These are phyloP conservation scores for Pythium dissimile DNA, from an alignment of 352 stramenopile species.

Conservation along the genomic window DNA sequence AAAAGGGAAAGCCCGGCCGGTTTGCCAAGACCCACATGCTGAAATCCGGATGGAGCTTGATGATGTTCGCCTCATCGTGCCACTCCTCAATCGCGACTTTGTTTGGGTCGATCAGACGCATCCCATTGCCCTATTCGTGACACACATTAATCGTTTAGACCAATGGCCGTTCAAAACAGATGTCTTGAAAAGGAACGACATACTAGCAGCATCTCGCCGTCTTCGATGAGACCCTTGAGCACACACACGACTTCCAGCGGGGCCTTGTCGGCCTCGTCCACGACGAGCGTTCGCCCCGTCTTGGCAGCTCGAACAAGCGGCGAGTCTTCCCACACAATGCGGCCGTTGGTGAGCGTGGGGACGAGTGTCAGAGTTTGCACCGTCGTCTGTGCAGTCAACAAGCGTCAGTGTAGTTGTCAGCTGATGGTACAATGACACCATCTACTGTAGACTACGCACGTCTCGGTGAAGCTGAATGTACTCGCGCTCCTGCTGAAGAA, in stretches of 20 bases:
- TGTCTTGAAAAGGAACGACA: too few relatives aligned
- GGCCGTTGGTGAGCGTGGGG: slow-evolving; percentile 85
- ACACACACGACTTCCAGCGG: slow-evolving; percentile 93
- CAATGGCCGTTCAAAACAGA: too few relatives aligned
- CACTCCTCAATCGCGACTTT: slow-evolving; percentile 65
- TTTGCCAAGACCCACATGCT: slow-evolving; percentile 94
- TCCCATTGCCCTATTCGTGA: slow-evolving; percentile 91
- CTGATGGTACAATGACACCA: background rate
- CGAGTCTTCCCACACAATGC: slow-evolving; percentile 92
- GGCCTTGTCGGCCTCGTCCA: slow-evolving; percentile 97
- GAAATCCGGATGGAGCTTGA: slow-evolving; percentile 92
- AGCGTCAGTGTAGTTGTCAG: background rate
- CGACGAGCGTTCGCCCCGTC: slow-evolving; percentile 88
- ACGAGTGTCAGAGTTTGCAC: slow-evolving; percentile 91
- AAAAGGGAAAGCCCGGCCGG: slow-evolving; percentile 93
- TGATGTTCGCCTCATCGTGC: slow-evolving; percentile 75
- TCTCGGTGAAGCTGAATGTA: slow-evolving; percentile 97
- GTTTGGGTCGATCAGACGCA: slow-evolving; percentile 67
- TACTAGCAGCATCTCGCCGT: slow-evolving; percentile 93
- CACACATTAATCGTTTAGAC: too few relatives aligned
- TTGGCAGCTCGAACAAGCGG: slow-evolving; percentile 92
- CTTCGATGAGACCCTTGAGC: slow-evolving; percentile 95
- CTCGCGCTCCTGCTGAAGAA: slow-evolving; percentile 91
- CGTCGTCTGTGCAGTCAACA: slow-evolving; percentile 70
- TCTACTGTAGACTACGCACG: too few relatives aligned